Evolutionary conservation across 208 protist genomes (phyloP), one percentile per base, ranked within the genome.

Genomic region (Crithidia fasciculata): DNA sequence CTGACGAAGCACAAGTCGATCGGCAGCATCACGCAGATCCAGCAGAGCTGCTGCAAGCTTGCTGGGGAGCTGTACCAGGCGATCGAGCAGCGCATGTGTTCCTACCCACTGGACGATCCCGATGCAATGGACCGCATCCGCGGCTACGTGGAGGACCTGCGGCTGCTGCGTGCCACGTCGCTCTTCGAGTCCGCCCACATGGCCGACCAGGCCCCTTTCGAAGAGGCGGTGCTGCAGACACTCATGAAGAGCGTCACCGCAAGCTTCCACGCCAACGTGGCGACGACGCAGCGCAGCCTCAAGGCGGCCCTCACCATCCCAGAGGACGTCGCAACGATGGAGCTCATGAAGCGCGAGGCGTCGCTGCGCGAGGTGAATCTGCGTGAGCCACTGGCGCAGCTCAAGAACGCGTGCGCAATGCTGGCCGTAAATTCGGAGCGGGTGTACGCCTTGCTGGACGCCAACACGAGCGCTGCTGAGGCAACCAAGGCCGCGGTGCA

Each of bases 341-440:
- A 88, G 15, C 65, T 78, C 36, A 58, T 62, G 28, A 58, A 72
- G 57, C 81, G 81, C 36, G 54, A 63, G 47, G 73, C 80, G 18
- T 69, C 80, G 36, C 57, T 94, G 50, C 66, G 74, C 10, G 50
- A 85, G 54, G 69, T 68, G 9, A 80, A 83, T 71, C 62, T 96
- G 44, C 80, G 83, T 2, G 88, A 95, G 82, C 77, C 83, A 16
- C 76, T 95, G 28, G 92, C 86, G 19, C 84, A 92, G 78, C 78
- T 95, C 40, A 96, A 96, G 72, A 91, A 88, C 69, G 72, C 81
- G 16, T 94, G 89, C 52, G 89, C 91, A 18, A 70, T 96, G 64
- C 85, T 96, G 45, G 74, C 82, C 36, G 80, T 87, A 16, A 80
- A 88, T 69, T 73, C 77, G 36, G 70, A 81, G 71, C 57, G 80